A percentile compares a stretch with the other conserved stretches of the same genome.
These are phyloP conservation scores for Mycena haematopus DNA, from an alignment of 768 basidiomycete species.

Conservation along the genomic window DNA sequence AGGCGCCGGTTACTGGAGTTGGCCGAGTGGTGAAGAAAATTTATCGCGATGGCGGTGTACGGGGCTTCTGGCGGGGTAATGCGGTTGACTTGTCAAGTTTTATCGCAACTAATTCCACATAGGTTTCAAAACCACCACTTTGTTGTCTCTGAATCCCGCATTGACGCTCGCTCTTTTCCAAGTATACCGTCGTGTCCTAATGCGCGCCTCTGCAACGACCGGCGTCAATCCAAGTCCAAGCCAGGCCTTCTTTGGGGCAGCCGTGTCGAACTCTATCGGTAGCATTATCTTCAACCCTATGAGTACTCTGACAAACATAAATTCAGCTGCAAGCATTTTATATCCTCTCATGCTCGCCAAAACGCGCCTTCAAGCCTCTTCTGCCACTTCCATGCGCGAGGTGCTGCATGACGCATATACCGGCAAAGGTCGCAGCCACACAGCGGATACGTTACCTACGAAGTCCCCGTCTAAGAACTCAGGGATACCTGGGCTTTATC, in stretches of 20 bases:
- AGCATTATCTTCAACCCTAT: background rate
- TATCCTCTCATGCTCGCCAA: slow-evolving; percentile 70
- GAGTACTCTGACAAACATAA: background rate
- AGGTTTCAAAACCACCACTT: slow-evolving; percentile 58
- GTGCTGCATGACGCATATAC: slow-evolving; percentile 44
- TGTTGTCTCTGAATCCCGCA: slow-evolving; percentile 62
- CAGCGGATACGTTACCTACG: slow-evolving; percentile 13
- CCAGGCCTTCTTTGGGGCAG: slow-evolving; percentile 63
- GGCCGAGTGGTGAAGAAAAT: slow-evolving; percentile 47
- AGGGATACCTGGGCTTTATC: slow-evolving; percentile 53
- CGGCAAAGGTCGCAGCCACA: slow-evolving; percentile 22
- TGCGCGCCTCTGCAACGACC: slow-evolving; percentile 33
- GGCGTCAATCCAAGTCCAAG: slow-evolving; percentile 43
- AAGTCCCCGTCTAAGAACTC: slow-evolving; percentile 25
- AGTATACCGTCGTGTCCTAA: slow-evolving; percentile 49
- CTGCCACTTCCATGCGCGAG: slow-evolving; percentile 43
- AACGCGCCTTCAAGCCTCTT: slow-evolving; percentile 54
- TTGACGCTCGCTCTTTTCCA: slow-evolving; percentile 63
- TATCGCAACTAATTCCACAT: background rate
- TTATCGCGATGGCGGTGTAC: slow-evolving; percentile 53
- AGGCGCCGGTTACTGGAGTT: slow-evolving; percentile 33
- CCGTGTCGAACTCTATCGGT: slow-evolving; percentile 58
- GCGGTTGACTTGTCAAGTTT: background rate
- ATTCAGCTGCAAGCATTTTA: slow-evolving; percentile 48
- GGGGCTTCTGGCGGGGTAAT: slow-evolving; percentile 64